A percentile compares a stretch with the other conserved stretches of the same genome.
Conservation (phyloP, 495 filamentous ascomycete genomes). For the Xylaria intraflava region DNA sequence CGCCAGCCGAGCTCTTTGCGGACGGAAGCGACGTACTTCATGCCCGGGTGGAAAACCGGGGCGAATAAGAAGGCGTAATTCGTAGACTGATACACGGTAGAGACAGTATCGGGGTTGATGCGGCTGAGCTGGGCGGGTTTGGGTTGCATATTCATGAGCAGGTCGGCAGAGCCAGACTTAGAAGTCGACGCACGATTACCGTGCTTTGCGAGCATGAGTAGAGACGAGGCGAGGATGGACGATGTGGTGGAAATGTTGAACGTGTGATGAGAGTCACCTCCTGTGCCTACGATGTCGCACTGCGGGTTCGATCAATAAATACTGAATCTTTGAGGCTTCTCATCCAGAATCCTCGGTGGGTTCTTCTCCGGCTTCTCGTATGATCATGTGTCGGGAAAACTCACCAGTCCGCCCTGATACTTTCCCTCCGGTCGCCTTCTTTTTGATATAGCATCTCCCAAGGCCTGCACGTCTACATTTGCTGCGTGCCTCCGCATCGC, state of each 20-base stretch:
- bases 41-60: constrained; percentile 90
- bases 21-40: constrained; percentile 77
- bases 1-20: constrained; percentile 79
- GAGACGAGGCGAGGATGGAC: constrained; percentile 80
- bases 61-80: constrained; percentile 97
- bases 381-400: constrained; percentile 13
- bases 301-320: constrained; percentile 26
- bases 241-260: constrained; percentile 97
- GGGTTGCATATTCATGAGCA: constrained; percentile 66
- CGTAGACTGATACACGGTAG: constrained; percentile 60
- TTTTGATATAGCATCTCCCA: constrained; percentile 41
- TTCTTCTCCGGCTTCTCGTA: neutral
- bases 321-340: neutral
- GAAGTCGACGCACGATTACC: constrained; percentile 95
- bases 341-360: constrained; percentile 3
- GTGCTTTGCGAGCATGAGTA: constrained; percentile 84
- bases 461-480: constrained; percentile 32
- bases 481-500: constrained; percentile 57
- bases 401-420: constrained; percentile 65
- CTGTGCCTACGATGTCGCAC: constrained; percentile 98
- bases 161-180: constrained; percentile 89
- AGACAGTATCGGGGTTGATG: constrained; percentile 62
- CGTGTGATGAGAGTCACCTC: constrained; percentile 91
- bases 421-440: constrained; percentile 55
- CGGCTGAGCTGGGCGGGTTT: constrained; percentile 63